These are phyloP conservation scores for Durotheca rogersii DNA, from an alignment of 495 filamentous ascomycete genomes.

Conservation along the genomic window DNA sequence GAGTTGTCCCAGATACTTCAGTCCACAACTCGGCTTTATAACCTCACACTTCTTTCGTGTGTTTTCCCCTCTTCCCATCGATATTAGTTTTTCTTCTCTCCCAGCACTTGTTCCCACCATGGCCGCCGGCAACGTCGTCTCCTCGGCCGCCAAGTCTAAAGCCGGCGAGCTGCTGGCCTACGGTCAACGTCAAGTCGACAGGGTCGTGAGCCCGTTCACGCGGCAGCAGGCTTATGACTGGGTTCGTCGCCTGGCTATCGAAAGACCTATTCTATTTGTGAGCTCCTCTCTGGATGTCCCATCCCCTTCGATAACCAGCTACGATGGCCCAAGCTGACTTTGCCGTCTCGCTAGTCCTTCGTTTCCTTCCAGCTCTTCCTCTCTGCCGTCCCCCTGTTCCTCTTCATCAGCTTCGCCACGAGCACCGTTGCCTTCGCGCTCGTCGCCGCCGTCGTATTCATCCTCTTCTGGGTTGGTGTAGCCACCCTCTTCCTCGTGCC, in stretches of 20 bases:
- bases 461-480: constrained; percentile 60
- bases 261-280: constrained; percentile 41
- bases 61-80: too few species aligned
- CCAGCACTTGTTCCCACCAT: neutral
- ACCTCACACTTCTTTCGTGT: too few species aligned
- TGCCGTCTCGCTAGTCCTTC: constrained; percentile 53
- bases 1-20: too few species aligned
- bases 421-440: constrained; percentile 57
- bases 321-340: too few species aligned
- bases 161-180: constrained; percentile 35
- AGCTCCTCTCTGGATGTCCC: too few species aligned
- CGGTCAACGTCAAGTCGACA: constrained; percentile 38
- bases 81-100: too few species aligned
- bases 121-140: constrained; percentile 13
- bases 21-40: too few species aligned
- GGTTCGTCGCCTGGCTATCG: constrained; percentile 24
- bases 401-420: constrained; percentile 61
- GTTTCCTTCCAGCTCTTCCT: constrained; percentile 56
- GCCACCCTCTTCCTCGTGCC: constrained; percentile 65
- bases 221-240: constrained; percentile 34
- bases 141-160: constrained; percentile 15
- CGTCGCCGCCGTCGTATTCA: constrained; percentile 58
- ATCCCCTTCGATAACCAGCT: neutral
- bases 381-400: constrained; percentile 57
- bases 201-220: constrained; percentile 35